A percentile compares a stretch with the other conserved stretches of the same genome.
Evolutionary conservation across 2,329 filamentous ascomycete species (phyloP).

Genomic region (Salinomyces thailandicus): DNA sequence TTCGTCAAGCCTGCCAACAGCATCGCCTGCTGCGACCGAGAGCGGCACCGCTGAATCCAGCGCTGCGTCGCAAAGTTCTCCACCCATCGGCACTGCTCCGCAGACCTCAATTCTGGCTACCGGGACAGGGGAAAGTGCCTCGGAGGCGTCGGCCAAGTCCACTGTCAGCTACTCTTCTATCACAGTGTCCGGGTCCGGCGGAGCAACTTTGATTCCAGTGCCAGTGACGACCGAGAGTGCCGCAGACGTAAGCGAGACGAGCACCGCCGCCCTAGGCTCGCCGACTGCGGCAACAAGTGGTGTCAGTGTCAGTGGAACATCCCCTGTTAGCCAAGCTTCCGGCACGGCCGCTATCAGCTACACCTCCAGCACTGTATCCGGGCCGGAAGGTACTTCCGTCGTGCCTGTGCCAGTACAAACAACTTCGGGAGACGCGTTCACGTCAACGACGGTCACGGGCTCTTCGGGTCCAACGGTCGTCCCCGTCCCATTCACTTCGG

Average conservation of each 20-base stretch:
- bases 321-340: neutral
- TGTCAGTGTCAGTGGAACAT: neutral
- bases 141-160: conserved; percentile 2
- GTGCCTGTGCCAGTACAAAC: conserved; percentile 6
- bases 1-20: conserved; percentile 7
- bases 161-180: conserved; percentile 11
- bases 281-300: too few species aligned
- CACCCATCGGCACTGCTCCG: conserved; percentile 4
- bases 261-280: too few species aligned
- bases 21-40: neutral
- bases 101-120: neutral
- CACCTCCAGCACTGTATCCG: conserved; percentile 8
- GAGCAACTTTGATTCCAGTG: conserved; percentile 7
- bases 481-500: conserved; percentile 2
- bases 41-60: neutral
- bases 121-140: conserved; percentile 1
- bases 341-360: conserved; percentile 10
- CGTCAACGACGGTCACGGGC: conserved; percentile 1
- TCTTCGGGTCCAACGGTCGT: conserved; percentile 2
- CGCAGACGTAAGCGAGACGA: too few species aligned
- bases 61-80: neutral
- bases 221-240: conserved; percentile 3
- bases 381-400: conserved; percentile 4
- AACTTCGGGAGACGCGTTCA: neutral
- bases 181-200: conserved; percentile 4